Evolutionary conservation across 768 basidiomycete species (phyloP), one percentile per base, ranked within the genome.

Genomic region (Lactarius evosmus): DNA sequence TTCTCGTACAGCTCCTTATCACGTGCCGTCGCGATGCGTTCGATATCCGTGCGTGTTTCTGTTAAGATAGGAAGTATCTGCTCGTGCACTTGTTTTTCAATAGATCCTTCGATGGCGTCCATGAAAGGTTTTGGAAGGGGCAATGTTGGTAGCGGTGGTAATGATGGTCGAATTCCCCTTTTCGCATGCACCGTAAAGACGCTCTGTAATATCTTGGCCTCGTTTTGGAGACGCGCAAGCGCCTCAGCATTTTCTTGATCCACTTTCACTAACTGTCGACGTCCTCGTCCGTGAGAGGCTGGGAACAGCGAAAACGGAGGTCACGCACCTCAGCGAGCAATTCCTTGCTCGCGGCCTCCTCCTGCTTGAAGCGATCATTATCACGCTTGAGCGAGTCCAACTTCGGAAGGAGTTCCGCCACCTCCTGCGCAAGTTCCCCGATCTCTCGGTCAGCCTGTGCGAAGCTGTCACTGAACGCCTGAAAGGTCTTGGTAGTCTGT

Each of bases 241-340:
- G 58, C 59, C 16, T 61, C 59, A 3, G 41, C 44, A 36, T 60
- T 66, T 22, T 67, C 50, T 51, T 55, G 54, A 25, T 66, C 60
- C 9, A 44, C 30, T 4, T 54, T 52, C 50, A 67, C 58, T 17
- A 70, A 58, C 69, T 72, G 44, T 27, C 40, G 11, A 38, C 29
- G 34, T 14, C n/a, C 11, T 27, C 7, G 11, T 19, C 30, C 25
- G 52, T 33, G 27, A 41, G 29, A 54, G 2, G 19, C 2, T 30
- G 33, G 22, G 25, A 44, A 34, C 14, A 30, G 11, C 17, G 6
- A 4, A 36, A n/a, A 19, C 7, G n/a, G 5, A 4, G 32, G 36
- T 1, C 25, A 67, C 71, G 17, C 60, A 76, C 75, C 66, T 66
- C 55, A 2, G 51, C 65, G 27, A 74, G 41, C 14, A 63, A 58